Evolutionary conservation across 2,329 filamentous ascomycete genomes (phyloP).

Genomic region (Colletotrichum theobromicola): DNA sequence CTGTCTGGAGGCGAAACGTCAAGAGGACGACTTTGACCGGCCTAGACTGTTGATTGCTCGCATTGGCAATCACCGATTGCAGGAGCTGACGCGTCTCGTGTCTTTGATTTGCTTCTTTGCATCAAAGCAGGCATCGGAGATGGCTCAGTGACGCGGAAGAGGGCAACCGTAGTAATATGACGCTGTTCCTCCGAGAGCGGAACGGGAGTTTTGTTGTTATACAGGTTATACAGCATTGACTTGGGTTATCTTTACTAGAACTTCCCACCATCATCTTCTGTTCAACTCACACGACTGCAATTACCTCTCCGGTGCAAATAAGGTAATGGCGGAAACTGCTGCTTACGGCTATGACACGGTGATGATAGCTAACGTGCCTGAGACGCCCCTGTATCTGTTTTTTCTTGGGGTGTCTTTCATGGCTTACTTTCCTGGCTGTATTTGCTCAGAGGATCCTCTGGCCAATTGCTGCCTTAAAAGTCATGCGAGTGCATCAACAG

Average conservation of each 20-base stretch:
- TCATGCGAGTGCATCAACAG: neutral
- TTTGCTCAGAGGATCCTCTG: neutral
- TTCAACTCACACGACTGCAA: accelerated
- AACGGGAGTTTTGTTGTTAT: neutral
- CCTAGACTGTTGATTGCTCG: neutral
- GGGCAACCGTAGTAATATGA: neutral
- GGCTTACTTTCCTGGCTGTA: neutral
- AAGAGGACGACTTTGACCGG: neutral
- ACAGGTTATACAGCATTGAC: neutral
- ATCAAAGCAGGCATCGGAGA: neutral
- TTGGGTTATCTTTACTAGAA: neutral
- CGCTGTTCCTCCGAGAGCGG: neutral
- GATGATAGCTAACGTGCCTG: neutral
- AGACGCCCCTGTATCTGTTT: neutral
- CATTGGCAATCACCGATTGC: neutral
- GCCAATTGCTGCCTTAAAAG: neutral
- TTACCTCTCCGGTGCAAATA: too few relatives aligned
- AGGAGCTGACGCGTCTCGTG: slow-evolving; percentile 3
- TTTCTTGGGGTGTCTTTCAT: neutral
- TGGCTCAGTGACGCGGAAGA: neutral
- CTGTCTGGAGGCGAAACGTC: neutral
- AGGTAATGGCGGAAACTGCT: neutral
- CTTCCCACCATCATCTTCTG: neutral
- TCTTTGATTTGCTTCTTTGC: neutral
- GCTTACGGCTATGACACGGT: neutral